Base-by-base conservation (phyloP, 176 grass and related monocot species). In the Carex myosuroides region DNA sequence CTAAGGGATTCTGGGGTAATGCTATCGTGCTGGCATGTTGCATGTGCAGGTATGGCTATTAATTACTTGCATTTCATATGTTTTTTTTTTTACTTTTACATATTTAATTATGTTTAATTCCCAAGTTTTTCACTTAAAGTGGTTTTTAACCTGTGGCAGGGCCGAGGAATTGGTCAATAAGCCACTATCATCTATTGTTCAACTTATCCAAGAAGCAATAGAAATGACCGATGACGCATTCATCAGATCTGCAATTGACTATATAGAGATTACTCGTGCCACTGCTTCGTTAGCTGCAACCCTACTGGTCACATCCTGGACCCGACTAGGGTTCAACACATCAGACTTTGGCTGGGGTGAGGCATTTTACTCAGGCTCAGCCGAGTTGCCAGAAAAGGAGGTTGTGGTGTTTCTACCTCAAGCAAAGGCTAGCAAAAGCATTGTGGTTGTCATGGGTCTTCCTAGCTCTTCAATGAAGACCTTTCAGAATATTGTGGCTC, bases 211-310 rank as follows among this genome's bases (percentile, higher is more conserved):
- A 41, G 66, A 80, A 48, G 80, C 91, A 18, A 85, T 90, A 39
- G 2, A 8, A 24, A 60, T 32, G 53, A 90, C 83, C 10, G 63
- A 79, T 62, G 30, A 86, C 2, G 20, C 76, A 9, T 93, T 88
- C 73, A 84, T 93, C 73, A 86, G 79, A 58, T 93, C 91, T 29
- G 91, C 80, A 13, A 70, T 90, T 1, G 91, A 93, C 81, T 86
- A 84, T 82, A 75, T 90, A 24, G 86, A 93, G 60, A n/a, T 78
- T 13, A 84, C 32, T 29, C 53, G 67, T n/a, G 64, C 57, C 2
- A 82, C 24, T 21, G 84, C 91, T 2, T 76, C 91, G n/a, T 85
- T 88, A 18, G 69, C 60, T 8, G 88, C 88, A 58, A 93, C 91
- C 7, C 63, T 85, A 17, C 64, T 93, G 44, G 54, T 93, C 11